Evolutionary conservation across 495 filamentous ascomycete genomes (phyloP).

Genomic region (Symbiotaphrina buchneri): DNA sequence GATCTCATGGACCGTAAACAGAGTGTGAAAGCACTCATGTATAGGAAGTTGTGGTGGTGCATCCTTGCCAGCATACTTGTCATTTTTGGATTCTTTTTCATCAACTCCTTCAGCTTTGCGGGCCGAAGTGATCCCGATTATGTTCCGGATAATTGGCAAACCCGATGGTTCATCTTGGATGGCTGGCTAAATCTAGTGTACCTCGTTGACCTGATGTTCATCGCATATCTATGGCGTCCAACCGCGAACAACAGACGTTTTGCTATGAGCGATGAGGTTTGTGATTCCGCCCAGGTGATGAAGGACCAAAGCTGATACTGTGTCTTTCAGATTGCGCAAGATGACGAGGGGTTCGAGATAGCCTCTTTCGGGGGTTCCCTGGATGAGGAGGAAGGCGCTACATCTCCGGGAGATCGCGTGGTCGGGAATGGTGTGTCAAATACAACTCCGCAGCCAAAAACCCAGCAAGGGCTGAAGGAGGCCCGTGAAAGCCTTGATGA

Average conservation of each 20-base stretch:
- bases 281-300: constrained; percentile 3
- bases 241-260: constrained; percentile 94
- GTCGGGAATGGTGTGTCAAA: neutral
- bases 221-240: constrained; percentile 94
- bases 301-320: constrained; percentile 10
- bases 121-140: constrained; percentile 64
- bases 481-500: constrained; percentile 57
- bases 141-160: constrained; percentile 89
- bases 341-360: constrained; percentile 97
- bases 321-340: constrained; percentile 55
- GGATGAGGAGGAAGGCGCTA: constrained; percentile 32
- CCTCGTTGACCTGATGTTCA: constrained; percentile 68
- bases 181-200: constrained; percentile 97
- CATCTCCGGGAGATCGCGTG: neutral
- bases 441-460: neutral
- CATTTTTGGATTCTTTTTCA: constrained; percentile 89
- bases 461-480: constrained; percentile 1
- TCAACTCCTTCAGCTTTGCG: constrained; percentile 88
- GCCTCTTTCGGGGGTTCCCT: constrained; percentile 69
- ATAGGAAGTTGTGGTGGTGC: constrained; percentile 97
- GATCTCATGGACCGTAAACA: constrained; percentile 87
- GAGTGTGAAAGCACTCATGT: constrained; percentile 83
- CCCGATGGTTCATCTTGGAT: constrained; percentile 90
- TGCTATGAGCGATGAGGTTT: constrained; percentile 92
- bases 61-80: constrained; percentile 80